Evolutionary conservation across 1,284 basidiomycete genomes (phyloP), one percentile per base, ranked within the genome.

Genomic region (Rhodotorula sp.): DNA sequence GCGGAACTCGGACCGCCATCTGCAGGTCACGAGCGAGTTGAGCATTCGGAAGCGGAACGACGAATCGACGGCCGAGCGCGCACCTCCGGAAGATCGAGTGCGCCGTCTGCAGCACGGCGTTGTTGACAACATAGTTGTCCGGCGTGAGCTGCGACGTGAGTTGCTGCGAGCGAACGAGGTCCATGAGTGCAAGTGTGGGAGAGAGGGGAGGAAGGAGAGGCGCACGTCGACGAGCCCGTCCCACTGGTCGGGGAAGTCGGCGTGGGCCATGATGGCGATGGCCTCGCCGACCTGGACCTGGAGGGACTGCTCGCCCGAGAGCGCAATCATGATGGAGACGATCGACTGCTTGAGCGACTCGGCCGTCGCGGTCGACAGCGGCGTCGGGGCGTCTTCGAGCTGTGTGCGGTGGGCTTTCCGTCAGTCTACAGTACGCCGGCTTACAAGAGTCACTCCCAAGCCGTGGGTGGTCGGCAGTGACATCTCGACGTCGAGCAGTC

Each of bases 31-130:
- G 61, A 27, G 23, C 12, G 1, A 44, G 19, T 25, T 45, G 46
- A 53, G 34, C 25, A 16, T 10, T 23, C 19, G 52, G 19, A 17
- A 14, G 19, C 4, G 46, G 16, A 44, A n/a, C 5, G 54, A 0
- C 34, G 34, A 34, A 5, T 34, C 5, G 34, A n/a, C 7, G 9
- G 27, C 4, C 13, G 41, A 27, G 42, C 8, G 27, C 77, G n/a
- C 27, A 74, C 74, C 89, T 87, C 66, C 88, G 87, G 84, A 97
- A 98, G 79, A 99, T 98, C 54, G 93, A 94, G 82, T 98, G 96
- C 0, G 93, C 92, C 0, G 95, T 95, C 78, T 96, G 88, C 50
- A 99, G 86, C 13, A 99, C 91, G 66, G 91, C 92, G 52, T 94
- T 86, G 80, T 97, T 96, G 77, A 93, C 82, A 74, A 89, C 89